Percentiles rank a stretch among this genome's conserved stretches.
Conservation (phyloP, 176 grass and related monocot genomes). For the Triticum turgidum region DNA sequence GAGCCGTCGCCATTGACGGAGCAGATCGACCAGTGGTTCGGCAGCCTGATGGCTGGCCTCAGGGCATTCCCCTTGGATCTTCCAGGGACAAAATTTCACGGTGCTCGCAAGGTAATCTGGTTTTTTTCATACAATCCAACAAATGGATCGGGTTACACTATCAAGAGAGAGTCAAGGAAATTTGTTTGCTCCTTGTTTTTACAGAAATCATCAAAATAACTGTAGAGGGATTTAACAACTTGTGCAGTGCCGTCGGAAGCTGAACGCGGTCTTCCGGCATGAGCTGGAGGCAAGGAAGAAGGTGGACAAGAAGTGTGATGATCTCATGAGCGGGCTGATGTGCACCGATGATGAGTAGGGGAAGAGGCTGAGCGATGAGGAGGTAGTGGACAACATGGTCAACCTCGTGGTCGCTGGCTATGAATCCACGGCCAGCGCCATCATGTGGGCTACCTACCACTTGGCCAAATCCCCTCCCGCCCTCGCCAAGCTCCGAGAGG, state of each 20-base stretch:
- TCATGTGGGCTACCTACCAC: conserved; percentile 48
- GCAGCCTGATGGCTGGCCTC: conserved; percentile 7
- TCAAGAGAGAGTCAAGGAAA: background rate
- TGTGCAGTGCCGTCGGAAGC: conserved; percentile 8
- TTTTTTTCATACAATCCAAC: too few species aligned
- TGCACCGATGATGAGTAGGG: conserved; percentile 32
- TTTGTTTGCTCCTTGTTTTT: too few species aligned
- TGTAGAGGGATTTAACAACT: background rate
- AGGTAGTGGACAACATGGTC: conserved; percentile 43
- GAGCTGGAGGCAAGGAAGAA: conserved; percentile 35
- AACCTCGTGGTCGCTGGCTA: conserved; percentile 25
- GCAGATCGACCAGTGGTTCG: conserved; percentile 28
- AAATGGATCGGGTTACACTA: too few species aligned
- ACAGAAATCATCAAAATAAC: background rate
- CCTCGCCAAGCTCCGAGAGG: background rate
- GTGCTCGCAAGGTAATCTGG: conserved; percentile 15
- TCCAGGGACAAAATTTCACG: conserved; percentile 26
- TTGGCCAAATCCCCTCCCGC: background rate
- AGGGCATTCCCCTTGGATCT: conserved; percentile 33
- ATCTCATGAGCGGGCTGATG: conserved; percentile 37
- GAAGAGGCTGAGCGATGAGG: conserved; percentile 21
- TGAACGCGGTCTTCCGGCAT: conserved; percentile 23
- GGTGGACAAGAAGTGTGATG: background rate
- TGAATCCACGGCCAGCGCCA: conserved; percentile 31
- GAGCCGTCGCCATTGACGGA: conserved; percentile 36